Evolutionary conservation across 345 rosid species (phyloP), one percentile per base, ranked within the genome.

Genomic region (Syzygium aromaticum): DNA sequence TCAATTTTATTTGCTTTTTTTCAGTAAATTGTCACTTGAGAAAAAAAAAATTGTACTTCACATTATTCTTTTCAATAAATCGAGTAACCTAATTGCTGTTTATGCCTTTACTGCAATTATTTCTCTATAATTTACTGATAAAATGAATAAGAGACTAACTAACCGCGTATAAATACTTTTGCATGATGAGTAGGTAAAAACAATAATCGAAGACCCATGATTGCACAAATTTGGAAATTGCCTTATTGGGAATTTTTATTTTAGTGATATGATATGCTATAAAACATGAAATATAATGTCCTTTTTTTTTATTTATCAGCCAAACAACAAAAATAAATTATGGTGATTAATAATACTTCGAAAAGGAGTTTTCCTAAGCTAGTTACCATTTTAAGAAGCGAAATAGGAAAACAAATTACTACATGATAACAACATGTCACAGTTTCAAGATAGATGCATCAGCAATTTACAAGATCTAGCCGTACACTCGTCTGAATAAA

Each of bases 11-110:
- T 7, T 30, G 23, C 28, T 63, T 63, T 15, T 63, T 63, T 63
- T 33, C 11, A 15, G 5, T 63, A 63, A 63, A 63, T 63, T 63
- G 40, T n/a, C 73, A 13, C 73, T 61, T 2, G 64, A 59, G 5
- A 3, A 56, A 23, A 10, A 56, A 19, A 19, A 61, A 6, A 0
- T n/a, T n/a, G 13, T 2, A 28, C 15, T 63, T 8, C 5, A 14
- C 77, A 6, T n/a, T 63, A 63, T 63, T 63, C 1, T 28, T 63
- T 63, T 63, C 40, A 28, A 28, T n/a, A 28, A 63, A 63, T 28
- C 38, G 0, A 63, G 38, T 63, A 30, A 63, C 77, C 21, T 63
- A 14, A 63, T 28, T 63, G 77, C 3, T 63, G 11, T 63, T n/a
- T 63, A 3, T n/a, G 10, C 27, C 3, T 63, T 11, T 52, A 52